Evolutionary conservation across 495 filamentous ascomycete species (phyloP).

Genomic region (Oidiodendron maius): DNA sequence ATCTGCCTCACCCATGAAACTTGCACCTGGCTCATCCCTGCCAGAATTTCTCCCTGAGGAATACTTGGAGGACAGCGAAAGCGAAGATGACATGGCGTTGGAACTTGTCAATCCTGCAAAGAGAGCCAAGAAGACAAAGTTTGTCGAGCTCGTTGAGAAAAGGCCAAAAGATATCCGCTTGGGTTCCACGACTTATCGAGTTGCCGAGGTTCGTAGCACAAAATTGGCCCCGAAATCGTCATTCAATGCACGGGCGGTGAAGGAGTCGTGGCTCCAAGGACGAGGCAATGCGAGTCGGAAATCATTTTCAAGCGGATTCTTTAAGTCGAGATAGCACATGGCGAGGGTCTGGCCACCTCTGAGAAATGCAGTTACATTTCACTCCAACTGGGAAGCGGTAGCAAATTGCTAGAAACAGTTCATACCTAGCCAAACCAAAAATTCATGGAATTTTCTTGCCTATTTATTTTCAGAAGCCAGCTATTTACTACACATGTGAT

Average conservation of each 20-base stretch:
- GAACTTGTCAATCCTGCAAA: background rate
- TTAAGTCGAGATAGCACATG: constrained; percentile 1
- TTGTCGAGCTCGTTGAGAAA: constrained; percentile 14
- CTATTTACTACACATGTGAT: background rate
- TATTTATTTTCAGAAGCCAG: background rate
- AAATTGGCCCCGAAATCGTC: constrained; percentile 17
- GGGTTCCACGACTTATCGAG: constrained; percentile 19
- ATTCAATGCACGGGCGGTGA: constrained; percentile 8
- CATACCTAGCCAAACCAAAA: too few species aligned
- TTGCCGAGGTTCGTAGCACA: constrained; percentile 8
- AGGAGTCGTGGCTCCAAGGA: constrained; percentile 22
- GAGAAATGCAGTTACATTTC: too few species aligned
- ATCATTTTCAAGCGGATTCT: constrained; percentile 14
- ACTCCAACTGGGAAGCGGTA: too few species aligned
- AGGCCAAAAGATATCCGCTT: constrained; percentile 17
- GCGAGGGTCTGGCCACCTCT: too few species aligned
- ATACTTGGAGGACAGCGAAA: constrained; percentile 14
- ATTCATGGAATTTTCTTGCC: too few species aligned
- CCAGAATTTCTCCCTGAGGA: constrained; percentile 19
- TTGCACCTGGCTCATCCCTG: background rate
- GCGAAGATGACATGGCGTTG: background rate
- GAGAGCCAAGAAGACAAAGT: constrained; percentile 20
- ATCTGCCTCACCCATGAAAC: background rate
- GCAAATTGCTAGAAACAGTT: too few species aligned
- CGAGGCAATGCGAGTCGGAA: constrained; percentile 10